These are phyloP conservation scores for Apostasia ramifera DNA, from an alignment of 106 monocot genomes.

Conservation along the genomic window DNA sequence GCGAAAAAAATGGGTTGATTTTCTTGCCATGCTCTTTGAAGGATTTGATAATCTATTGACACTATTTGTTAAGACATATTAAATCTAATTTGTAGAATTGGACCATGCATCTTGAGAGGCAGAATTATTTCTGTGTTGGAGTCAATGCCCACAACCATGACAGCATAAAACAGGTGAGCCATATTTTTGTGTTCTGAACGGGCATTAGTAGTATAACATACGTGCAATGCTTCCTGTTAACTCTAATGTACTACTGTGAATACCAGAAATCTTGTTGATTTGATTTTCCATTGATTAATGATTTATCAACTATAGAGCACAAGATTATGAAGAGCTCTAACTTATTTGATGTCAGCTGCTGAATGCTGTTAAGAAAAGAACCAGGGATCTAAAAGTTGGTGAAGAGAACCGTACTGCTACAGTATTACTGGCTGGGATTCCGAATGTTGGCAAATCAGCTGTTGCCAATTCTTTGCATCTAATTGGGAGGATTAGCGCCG, in stretches of 20 bases:
- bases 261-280: neutral
- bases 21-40: neutral
- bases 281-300: neutral
- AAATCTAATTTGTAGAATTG: constrained; percentile 36
- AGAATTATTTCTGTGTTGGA: constrained; percentile 35
- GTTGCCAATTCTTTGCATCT: constrained; percentile 73
- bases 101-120: constrained; percentile 39
- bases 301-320: neutral
- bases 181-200: neutral
- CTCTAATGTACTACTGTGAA: no score
- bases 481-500: constrained; percentile 71
- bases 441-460: constrained; percentile 90
- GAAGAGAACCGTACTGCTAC: constrained; percentile 43
- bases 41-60: neutral
- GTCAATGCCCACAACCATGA: constrained; percentile 74
- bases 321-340: neutral
- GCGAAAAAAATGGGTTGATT: neutral
- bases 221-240: no score
- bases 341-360: constrained; percentile 38
- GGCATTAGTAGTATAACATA: no score
- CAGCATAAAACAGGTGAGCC: constrained; percentile 53
- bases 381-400: constrained; percentile 36
- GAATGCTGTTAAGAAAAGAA: constrained; percentile 32
- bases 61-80: no score
- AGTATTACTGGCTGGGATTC: constrained; percentile 68